Conservation (phyloP, 2,329 filamentous ascomycete genomes). For the Xylariaceae sp. region DNA sequence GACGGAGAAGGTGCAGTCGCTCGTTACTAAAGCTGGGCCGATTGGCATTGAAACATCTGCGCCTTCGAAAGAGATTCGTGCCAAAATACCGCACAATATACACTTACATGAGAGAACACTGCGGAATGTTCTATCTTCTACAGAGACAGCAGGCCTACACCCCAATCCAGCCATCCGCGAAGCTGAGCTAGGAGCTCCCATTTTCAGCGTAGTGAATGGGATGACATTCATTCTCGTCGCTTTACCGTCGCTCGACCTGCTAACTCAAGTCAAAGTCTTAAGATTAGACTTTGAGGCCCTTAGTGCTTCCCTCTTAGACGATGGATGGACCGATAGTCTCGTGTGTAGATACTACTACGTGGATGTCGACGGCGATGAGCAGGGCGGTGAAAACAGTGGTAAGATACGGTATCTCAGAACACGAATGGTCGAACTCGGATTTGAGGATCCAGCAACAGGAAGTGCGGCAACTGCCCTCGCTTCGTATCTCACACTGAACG, state of each 20-base stretch:
- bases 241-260: constrained; percentile 55
- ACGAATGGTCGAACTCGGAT: constrained; percentile 52
- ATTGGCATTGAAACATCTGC: constrained; percentile 4
- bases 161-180: constrained; percentile 20
- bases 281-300: constrained; percentile 31
- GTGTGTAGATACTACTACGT: constrained; percentile 59
- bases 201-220: constrained; percentile 65
- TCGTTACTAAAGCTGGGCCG: constrained; percentile 53
- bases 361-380: constrained; percentile 26
- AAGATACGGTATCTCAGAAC: constrained; percentile 42
- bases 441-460: constrained; percentile 60
- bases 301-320: constrained; percentile 40
- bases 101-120: constrained; percentile 52
- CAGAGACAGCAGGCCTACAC: constrained; percentile 19
- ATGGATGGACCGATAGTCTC: constrained; percentile 53
- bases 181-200: constrained; percentile 36
- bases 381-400: constrained; percentile 17
- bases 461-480: constrained; percentile 57
- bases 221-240: constrained; percentile 69
- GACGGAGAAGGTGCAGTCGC: constrained; percentile 37
- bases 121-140: constrained; percentile 25
- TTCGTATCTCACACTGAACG: constrained; percentile 49
- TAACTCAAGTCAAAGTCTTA: constrained; percentile 40
- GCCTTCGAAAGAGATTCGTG: constrained; percentile 40
- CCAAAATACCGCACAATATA: constrained; percentile 63